Conservation (phyloP, 78 protist species). For the Dictyostelium capitatum region DNA sequence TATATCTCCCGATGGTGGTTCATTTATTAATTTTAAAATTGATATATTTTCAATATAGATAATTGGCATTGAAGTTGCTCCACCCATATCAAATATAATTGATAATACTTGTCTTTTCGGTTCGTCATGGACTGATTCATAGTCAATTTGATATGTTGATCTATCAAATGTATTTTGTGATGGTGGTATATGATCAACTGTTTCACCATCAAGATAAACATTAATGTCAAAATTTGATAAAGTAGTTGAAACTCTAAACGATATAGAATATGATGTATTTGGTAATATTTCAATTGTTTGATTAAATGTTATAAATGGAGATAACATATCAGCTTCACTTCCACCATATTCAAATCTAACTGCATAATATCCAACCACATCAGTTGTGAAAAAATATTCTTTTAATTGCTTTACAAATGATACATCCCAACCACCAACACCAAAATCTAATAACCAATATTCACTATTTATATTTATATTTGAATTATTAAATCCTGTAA, state of each 20-base stretch:
- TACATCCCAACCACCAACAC: background rate
- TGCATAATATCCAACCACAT: conserved; percentile 13
- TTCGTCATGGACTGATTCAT: too few species aligned
- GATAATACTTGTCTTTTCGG: too few species aligned
- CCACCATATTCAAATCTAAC: background rate
- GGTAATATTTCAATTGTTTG: background rate
- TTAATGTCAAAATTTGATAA: background rate
- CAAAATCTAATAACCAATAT: background rate
- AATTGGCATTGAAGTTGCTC: background rate
- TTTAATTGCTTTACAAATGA: background rate
- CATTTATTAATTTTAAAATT: background rate
- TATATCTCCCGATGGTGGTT: too few species aligned
- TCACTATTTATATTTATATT: background rate
- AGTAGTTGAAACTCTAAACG: background rate
- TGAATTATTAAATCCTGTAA: too few species aligned
- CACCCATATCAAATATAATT: background rate
- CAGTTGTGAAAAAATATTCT: background rate
- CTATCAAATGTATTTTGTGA: conserved; percentile 12
- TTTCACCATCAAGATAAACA: background rate
- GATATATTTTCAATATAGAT: background rate
- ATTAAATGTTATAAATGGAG: background rate
- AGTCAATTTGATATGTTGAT: background rate
- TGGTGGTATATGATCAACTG: background rate
- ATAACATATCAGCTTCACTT: background rate
- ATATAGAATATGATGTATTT: background rate